Percentiles rank a stretch among this genome's conserved stretches.
Evolutionary conservation across 2,329 filamentous ascomycete species (phyloP).

Genomic region (Diaporthe vexans): DNA sequence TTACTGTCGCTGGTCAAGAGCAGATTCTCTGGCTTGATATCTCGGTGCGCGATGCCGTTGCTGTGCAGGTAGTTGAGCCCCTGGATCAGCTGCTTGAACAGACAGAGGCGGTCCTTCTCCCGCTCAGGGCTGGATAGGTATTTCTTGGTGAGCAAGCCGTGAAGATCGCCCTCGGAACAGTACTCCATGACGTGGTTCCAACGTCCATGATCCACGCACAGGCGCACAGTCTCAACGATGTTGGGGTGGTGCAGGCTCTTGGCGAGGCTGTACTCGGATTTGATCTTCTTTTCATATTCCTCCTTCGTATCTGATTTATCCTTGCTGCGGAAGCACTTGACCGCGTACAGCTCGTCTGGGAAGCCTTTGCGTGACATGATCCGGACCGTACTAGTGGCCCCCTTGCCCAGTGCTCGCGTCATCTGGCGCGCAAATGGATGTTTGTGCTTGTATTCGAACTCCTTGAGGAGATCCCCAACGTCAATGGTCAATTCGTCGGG

Average conservation of each 20-base stretch:
- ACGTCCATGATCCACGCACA: conserved; percentile 80
- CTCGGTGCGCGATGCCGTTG: conserved; percentile 89
- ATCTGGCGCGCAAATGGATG: conserved; percentile 73
- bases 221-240: conserved; percentile 83
- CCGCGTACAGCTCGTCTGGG: conserved; percentile 78
- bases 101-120: conserved; percentile 79
- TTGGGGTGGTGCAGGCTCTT: conserved; percentile 90
- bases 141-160: conserved; percentile 78
- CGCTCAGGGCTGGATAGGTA: conserved; percentile 77
- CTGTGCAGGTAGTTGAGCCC: conserved; percentile 86
- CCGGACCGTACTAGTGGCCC: conserved; percentile 85
- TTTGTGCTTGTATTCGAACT: conserved; percentile 79
- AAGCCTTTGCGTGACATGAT: conserved; percentile 81
- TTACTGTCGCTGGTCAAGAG: conserved; percentile 84
- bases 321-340: conserved; percentile 88
- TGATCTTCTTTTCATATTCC: conserved; percentile 90
- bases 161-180: conserved; percentile 86
- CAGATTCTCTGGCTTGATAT: conserved; percentile 92
- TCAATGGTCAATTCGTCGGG: conserved; percentile 83
- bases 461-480: conserved; percentile 75
- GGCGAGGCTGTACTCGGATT: conserved; percentile 89
- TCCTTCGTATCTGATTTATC: conserved; percentile 76
- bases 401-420: conserved; percentile 83
- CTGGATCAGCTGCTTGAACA: conserved; percentile 91
- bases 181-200: conserved; percentile 98